Evolutionary conservation across 805 yeast species (phyloP), one percentile per base, ranked within the genome.

Genomic region (Saccharomyces mikatae): DNA sequence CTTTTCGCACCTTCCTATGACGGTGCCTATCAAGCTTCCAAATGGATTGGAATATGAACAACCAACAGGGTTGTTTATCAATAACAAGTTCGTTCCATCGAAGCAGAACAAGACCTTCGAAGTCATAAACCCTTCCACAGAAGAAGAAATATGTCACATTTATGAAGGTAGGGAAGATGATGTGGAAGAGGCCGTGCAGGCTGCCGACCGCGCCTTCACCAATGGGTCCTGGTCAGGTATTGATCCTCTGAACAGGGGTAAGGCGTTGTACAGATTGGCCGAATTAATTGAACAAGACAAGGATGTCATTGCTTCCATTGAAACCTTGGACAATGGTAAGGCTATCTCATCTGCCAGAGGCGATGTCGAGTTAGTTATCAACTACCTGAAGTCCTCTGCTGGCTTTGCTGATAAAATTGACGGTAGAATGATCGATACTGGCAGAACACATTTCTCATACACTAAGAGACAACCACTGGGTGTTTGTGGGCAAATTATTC

Each of bases 401-500:
- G 97, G 97, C 59, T 88, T 83, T 82, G 89, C 96, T 65, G 97
- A 89, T 74, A 90, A 91, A 77, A 74, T 87, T 60, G 80, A 77
- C 61, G 97, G 96, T 63, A 78, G 82, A 60, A 72, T 84, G 55
- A 79, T 88, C 55, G 88, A 88, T 70, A 84, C 95, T 50, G 92
- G 91, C 58, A 70, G 73, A 55, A 74, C 82, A 50, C 88, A 87
- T 72, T 82, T 90, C 70, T 81, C 81, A 58, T 89, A 85, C 74
- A 84, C 92, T 60, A 82, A 83, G 71, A 86, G 86, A 72, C 96
- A 90, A 74, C 96, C 97, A 56, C 76, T 88, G 65, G 97, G 97
- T 70, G 97, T 91, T 49, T 89, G 96, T 71, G 97, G 96, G 56
- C 96, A 89, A 73, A 87, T 91, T 68, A 90, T 91, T 62, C 97